Evolutionary conservation across 139 green algal species (phyloP).

Genomic region (Pleodorina starrii): DNA sequence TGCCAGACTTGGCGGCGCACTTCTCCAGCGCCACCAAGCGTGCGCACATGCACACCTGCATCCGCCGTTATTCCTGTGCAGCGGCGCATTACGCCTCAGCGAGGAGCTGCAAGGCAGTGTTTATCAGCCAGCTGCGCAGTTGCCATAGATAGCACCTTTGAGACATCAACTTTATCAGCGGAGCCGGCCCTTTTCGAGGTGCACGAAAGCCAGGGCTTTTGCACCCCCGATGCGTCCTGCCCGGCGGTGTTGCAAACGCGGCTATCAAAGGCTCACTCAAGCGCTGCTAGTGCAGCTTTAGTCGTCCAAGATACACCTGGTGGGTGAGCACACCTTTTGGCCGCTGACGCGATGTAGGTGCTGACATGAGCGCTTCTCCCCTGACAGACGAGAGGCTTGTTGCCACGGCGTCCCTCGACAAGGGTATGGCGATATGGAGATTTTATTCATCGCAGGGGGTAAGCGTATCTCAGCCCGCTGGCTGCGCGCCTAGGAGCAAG

Average conservation of each 20-base stretch:
- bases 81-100: neutral
- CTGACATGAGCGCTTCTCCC: neutral
- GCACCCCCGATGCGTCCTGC: neutral
- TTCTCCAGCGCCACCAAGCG: neutral
- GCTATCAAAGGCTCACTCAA: conserved; percentile 63
- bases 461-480: neutral
- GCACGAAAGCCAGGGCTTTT: neutral
- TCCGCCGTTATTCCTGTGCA: neutral
- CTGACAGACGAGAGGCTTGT: conserved; percentile 62
- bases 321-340: neutral
- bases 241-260: conserved; percentile 60
- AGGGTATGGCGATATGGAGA: conserved; percentile 71
- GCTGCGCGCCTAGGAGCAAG: neutral
- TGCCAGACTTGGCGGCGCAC: neutral
- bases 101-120: neutral
- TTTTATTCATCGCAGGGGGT: conserved; percentile 23
- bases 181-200: neutral
- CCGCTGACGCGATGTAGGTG: conserved; percentile 16
- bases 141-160: neutral
- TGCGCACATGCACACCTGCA: neutral
- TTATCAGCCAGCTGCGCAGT: neutral
- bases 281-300: conserved; percentile 54
- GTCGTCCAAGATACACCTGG: conserved; percentile 62
- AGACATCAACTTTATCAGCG: neutral
- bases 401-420: conserved; percentile 74